These are phyloP conservation scores for Golubevia pallescens DNA, from an alignment of 1,284 basidiomycete genomes.

Conservation along the genomic window DNA sequence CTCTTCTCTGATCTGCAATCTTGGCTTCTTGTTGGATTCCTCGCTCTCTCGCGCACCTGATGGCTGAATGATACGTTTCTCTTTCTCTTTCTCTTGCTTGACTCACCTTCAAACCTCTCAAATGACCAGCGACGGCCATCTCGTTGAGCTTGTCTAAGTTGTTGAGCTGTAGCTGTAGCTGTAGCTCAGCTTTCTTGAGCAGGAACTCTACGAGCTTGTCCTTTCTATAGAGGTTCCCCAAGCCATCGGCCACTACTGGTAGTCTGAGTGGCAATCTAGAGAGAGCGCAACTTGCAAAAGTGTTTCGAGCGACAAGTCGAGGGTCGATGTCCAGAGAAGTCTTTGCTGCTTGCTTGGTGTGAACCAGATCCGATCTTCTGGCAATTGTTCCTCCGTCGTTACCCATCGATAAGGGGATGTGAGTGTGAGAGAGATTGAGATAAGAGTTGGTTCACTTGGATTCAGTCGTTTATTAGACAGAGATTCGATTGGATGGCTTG, in stretches of 20 bases:
- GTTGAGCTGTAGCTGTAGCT: neutral
- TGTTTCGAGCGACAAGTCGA: conserved; percentile 30
- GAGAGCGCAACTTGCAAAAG: conserved; percentile 46
- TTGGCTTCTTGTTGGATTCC: too few species aligned
- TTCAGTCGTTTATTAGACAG: too few species aligned
- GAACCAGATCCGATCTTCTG: conserved; percentile 50
- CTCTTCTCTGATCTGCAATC: too few species aligned
- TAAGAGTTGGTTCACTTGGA: too few species aligned
- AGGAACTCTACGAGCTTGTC: conserved; percentile 50
- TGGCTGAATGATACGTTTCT: too few species aligned
- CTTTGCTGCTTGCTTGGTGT: conserved; percentile 23
- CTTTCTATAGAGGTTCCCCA: conserved; percentile 59
- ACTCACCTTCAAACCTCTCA: conserved; percentile 38
- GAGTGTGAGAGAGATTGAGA: too few species aligned
- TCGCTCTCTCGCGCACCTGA: too few species aligned
- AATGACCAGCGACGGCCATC: conserved; percentile 28
- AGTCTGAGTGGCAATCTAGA: conserved; percentile 30
- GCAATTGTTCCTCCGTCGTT: conserved; percentile 61
- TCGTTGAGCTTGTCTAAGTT: conserved; percentile 7
- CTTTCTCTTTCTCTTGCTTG: neutral
- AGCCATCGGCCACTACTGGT: conserved; percentile 47
- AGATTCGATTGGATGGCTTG: too few species aligned
- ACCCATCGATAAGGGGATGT: conserved; percentile 18
- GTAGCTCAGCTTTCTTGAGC: conserved; percentile 12
- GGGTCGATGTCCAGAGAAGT: conserved; percentile 24